A percentile compares a stretch with the other conserved stretches of the same genome.
Evolutionary conservation across 108 stramenopile genomes (phyloP).

Genomic region (Cyclotella cryptica): DNA sequence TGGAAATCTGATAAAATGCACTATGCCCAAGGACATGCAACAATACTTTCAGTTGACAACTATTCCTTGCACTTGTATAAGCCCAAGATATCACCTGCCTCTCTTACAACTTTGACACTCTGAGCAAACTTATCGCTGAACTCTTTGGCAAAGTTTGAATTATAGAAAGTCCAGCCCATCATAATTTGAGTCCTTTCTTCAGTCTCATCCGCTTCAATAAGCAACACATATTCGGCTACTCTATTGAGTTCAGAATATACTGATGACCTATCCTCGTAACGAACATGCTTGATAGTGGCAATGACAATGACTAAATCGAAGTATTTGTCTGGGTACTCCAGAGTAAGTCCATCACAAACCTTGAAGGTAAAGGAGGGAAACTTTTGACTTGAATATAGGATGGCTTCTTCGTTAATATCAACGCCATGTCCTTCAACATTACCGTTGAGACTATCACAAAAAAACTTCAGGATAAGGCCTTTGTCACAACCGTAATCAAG

Average conservation of each 20-base stretch:
- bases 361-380: conserved; percentile 10
- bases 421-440: conserved; percentile 15
- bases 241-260: conserved; percentile 28
- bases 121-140: conserved; percentile 11
- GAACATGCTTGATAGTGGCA: conserved; percentile 28
- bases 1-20: no score
- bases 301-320: conserved; percentile 21
- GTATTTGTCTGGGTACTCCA: conserved; percentile 18
- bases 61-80: conserved; percentile 23
- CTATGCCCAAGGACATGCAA: no score
- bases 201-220: conserved; percentile 32
- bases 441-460: not conserved
- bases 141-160: conserved; percentile 25
- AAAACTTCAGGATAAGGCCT: conserved; percentile 21
- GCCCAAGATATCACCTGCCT: conserved; percentile 19
- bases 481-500: conserved; percentile 30
- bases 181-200: conserved; percentile 12
- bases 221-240: conserved; percentile 19
- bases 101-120: conserved; percentile 11
- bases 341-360: conserved; percentile 17
- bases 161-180: conserved; percentile 31
- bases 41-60: no score
- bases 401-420: conserved; percentile 27
- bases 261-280: conserved; percentile 18
- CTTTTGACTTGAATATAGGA: conserved; percentile 4